Conservation (phyloP, 345 rosid species). For the Eucalyptus pauciflora region DNA sequence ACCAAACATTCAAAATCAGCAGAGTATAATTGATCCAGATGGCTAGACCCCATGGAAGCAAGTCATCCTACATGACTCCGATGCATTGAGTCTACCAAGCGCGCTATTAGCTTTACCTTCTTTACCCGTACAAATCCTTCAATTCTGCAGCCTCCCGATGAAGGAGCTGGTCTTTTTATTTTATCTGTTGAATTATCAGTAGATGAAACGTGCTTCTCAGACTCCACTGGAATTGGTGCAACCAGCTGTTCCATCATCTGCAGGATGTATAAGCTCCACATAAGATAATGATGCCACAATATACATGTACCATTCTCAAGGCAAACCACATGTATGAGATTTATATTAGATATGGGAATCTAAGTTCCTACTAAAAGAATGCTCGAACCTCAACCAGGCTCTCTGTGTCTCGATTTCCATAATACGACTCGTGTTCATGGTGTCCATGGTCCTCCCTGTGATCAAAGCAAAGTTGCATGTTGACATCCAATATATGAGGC, state of each 20-base stretch:
- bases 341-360: neutral
- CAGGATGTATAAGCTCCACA: neutral
- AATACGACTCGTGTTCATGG: slow-evolving; percentile 95
- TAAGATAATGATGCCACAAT: neutral
- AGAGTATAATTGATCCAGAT: neutral
- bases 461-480: neutral
- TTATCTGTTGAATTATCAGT: slow-evolving; percentile 27
- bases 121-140: slow-evolving; percentile 96
- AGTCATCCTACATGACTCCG: neutral
- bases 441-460: slow-evolving; percentile 82
- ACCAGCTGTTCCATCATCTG: slow-evolving; percentile 73
- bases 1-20: neutral
- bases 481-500: neutral
- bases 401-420: slow-evolving; percentile 98
- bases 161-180: slow-evolving; percentile 72
- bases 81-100: neutral
- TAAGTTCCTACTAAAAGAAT: neutral
- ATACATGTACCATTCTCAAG: neutral
- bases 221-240: slow-evolving; percentile 51
- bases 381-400: slow-evolving; percentile 70
- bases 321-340: neutral
- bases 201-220: slow-evolving; percentile 27
- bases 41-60: neutral
- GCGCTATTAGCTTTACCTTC: slow-evolving; percentile 34
- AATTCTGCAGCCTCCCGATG: slow-evolving; percentile 87